Conservation (phyloP, 352 stramenopile genomes). For the Peronospora tabacina region DNA sequence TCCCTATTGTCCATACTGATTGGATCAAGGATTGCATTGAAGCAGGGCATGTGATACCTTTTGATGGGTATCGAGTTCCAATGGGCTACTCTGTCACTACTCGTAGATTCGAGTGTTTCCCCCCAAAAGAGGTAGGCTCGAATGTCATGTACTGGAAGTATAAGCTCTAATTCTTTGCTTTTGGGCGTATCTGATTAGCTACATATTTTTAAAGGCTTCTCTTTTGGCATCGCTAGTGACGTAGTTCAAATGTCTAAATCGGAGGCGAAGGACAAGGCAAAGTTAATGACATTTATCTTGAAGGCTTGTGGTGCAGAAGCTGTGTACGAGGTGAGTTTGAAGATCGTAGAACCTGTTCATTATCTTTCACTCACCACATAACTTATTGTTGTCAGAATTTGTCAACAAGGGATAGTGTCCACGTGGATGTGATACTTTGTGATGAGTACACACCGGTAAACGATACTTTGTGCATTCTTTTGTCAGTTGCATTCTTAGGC, state of each 20-base stretch:
- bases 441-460: slow-evolving; percentile 65
- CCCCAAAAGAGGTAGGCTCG: slow-evolving; percentile 25
- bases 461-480: neutral
- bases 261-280: slow-evolving; percentile 37
- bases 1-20: slow-evolving; percentile 73
- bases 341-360: neutral
- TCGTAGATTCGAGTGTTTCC: slow-evolving; percentile 55
- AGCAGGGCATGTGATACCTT: slow-evolving; percentile 38
- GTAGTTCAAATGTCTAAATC: slow-evolving; percentile 23
- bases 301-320: slow-evolving; percentile 48
- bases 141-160: neutral
- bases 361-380: neutral
- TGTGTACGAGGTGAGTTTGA: slow-evolving; percentile 42
- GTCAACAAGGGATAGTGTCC: slow-evolving; percentile 21
- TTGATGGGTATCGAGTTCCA: slow-evolving; percentile 64
- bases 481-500: neutral
- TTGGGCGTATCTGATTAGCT: slow-evolving; percentile 28
- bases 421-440: slow-evolving; percentile 58
- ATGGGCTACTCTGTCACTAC: slow-evolving; percentile 56
- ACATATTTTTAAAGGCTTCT: slow-evolving; percentile 48
- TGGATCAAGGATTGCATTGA: slow-evolving; percentile 68
- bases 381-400: slow-evolving; percentile 34
- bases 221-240: slow-evolving; percentile 60
- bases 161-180: slow-evolving; percentile 7
- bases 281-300: slow-evolving; percentile 51